Conservation (phyloP, 768 basidiomycete genomes). For the Sutorius australiensis region DNA sequence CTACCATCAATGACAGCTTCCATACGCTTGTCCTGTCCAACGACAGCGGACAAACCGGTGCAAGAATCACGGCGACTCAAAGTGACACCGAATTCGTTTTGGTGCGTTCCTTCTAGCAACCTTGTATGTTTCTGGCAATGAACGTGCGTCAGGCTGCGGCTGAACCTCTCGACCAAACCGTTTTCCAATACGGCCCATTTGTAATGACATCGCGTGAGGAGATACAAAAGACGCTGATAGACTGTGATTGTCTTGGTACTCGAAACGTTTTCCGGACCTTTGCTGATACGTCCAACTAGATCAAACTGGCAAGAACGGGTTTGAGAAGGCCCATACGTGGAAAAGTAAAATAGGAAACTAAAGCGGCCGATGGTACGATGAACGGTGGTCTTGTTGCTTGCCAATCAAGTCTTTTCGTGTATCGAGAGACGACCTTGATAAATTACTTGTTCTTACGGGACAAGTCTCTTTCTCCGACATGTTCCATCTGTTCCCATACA, state of each 20-base stretch:
- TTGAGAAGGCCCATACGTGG: conserved; percentile 88
- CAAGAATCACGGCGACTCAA: conserved; percentile 54
- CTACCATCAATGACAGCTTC: conserved; percentile 49
- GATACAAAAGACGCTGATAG: conserved; percentile 75
- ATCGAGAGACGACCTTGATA: not conserved
- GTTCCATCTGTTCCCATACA: conserved; percentile 66
- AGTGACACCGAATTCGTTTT: conserved; percentile 73
- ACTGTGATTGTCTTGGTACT: conserved; percentile 50
- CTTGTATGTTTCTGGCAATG: not conserved
- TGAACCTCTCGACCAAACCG: conserved; percentile 84
- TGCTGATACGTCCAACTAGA: conserved; percentile 39
- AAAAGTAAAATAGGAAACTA: conserved; percentile 67
- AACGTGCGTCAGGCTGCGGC: conserved; percentile 58
- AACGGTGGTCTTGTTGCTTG: not conserved
- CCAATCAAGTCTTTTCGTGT: not conserved
- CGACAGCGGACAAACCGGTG: conserved; percentile 57
- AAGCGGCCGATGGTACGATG: not conserved
- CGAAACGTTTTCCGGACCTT: not conserved
- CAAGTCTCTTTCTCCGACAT: conserved; percentile 39
- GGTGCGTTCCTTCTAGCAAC: conserved; percentile 37
- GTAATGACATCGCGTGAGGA: conserved; percentile 82
- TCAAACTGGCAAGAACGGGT: conserved; percentile 76
- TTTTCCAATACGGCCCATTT: conserved; percentile 84
- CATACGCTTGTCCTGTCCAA: conserved; percentile 83
- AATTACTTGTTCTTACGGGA: not conserved